phyloP scores from a whole-genome alignment of 23 red algal species.

The Chondrus crispus region DNA sequence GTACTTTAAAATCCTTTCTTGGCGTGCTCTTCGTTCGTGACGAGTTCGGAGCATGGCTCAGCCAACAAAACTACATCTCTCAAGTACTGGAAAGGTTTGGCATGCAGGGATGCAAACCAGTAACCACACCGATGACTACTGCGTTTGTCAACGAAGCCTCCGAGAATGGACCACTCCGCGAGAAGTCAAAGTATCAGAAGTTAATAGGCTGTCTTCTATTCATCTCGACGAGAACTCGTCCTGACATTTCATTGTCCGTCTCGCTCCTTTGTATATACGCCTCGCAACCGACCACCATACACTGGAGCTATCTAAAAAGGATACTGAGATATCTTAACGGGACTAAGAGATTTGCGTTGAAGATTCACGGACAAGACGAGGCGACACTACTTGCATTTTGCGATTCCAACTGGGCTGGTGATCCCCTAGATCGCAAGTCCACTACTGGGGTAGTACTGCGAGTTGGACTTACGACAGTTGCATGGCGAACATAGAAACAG shows the following conservation, averaged over 20 bases:
- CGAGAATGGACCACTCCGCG: not conserved
- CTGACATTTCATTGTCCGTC: not conserved
- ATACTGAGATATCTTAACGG: not conserved
- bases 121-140: not conserved
- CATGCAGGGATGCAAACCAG: not conserved
- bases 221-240: not conserved
- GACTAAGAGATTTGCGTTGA: not conserved
- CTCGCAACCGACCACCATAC: not conserved
- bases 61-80: not conserved
- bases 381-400: not conserved
- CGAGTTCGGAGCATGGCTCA: not conserved
- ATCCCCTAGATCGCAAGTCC: not conserved
- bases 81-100: not conserved
- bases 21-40: not conserved
- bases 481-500: slow-evolving; percentile 31
- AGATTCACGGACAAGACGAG: not conserved
- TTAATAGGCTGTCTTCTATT: not conserved
- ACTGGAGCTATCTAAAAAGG: not conserved
- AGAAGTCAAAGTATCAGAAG: not conserved
- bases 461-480: not conserved
- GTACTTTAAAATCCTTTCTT: not conserved
- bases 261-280: not conserved
- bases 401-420: slow-evolving; percentile 19
- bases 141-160: not conserved
- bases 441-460: not conserved